Evolutionary conservation across 139 green algal species (phyloP).

Genomic region (Auxenochlorella protothecoides): DNA sequence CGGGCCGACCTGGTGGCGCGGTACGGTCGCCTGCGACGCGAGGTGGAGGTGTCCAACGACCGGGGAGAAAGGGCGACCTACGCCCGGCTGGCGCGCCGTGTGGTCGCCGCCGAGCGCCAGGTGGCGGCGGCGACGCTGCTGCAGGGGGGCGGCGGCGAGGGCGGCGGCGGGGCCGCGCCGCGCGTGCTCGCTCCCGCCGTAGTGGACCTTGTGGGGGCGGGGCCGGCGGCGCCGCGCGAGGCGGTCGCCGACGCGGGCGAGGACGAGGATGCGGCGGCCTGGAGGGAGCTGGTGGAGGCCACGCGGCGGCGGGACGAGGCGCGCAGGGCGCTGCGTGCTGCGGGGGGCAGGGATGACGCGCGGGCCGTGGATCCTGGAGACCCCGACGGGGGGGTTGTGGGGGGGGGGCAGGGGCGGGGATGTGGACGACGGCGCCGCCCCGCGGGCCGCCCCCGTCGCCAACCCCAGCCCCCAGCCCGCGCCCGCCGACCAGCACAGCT

Average conservation of each 20-base stretch:
- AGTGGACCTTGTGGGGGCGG: background rate
- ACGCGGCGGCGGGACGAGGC: background rate
- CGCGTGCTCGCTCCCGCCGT: too few species aligned
- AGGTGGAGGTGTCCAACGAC: conserved; percentile 23
- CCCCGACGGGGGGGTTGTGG: background rate
- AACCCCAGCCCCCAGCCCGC: too few species aligned
- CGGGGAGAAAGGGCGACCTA: conserved; percentile 14
- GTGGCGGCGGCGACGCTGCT: conserved; percentile 2
- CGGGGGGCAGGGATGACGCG: too few species aligned
- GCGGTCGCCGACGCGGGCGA: too few species aligned
- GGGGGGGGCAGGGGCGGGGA: too few species aligned
- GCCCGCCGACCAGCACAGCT: too few species aligned
- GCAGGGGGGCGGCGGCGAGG: conserved; percentile 1
- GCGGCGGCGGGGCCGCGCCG: background rate
- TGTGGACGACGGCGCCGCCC: too few species aligned
- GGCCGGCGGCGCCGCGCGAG: background rate
- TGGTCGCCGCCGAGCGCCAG: conserved; percentile 2
- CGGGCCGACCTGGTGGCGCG: conserved; percentile 20
- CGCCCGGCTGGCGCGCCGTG: conserved; percentile 1
- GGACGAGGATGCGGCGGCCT: background rate
- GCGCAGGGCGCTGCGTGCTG: too few species aligned
- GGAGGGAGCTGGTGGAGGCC: background rate
- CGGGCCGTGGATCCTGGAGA: background rate
- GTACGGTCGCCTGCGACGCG: conserved; percentile 18
- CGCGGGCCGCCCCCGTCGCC: too few species aligned